Evolutionary conservation across 441 rosid genomes (phyloP).

Genomic region (Breynia disticha): DNA sequence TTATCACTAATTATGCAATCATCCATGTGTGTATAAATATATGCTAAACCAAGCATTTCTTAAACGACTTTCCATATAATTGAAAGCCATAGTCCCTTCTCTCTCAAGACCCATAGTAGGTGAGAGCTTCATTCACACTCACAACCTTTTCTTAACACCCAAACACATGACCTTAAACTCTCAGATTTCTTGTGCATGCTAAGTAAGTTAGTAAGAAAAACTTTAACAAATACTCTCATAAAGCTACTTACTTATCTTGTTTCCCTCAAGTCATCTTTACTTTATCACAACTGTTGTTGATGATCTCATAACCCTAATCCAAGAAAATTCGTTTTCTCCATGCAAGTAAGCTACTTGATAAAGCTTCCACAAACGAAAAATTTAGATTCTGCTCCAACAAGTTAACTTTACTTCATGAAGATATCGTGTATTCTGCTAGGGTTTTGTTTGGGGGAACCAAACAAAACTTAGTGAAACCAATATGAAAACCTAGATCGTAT

Average conservation of each 20-base stretch:
- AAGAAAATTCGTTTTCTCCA: constrained; percentile 22
- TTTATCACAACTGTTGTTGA: neutral
- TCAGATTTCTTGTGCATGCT: constrained; percentile 34
- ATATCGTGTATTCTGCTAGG: neutral
- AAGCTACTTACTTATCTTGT: constrained; percentile 2
- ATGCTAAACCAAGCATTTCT: constrained; percentile 36
- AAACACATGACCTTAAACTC: constrained; percentile 26
- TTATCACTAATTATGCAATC: constrained; percentile 10
- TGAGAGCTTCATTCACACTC: constrained; percentile 68
- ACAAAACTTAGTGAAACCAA: neutral
- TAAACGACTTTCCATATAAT: constrained; percentile 12
- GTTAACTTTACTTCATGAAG: too few species aligned
- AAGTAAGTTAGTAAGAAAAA: constrained; percentile 27
- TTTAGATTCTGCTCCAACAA: too few species aligned
- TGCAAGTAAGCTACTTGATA: constrained; percentile 42
- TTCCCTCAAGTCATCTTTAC: constrained; percentile 12
- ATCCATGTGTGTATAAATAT: constrained; percentile 11
- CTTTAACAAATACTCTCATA: constrained; percentile 14
- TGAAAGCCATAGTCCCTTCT: constrained; percentile 35
- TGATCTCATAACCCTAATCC: constrained; percentile 11
- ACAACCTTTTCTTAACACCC: constrained; percentile 21
- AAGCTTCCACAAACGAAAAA: neutral
- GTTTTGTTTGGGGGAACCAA: constrained; percentile 1
- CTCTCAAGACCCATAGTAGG: constrained; percentile 67
- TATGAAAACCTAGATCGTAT: neutral